Conservation (phyloP, 305 asterid species). For the Nicotiana rustica region DNA sequence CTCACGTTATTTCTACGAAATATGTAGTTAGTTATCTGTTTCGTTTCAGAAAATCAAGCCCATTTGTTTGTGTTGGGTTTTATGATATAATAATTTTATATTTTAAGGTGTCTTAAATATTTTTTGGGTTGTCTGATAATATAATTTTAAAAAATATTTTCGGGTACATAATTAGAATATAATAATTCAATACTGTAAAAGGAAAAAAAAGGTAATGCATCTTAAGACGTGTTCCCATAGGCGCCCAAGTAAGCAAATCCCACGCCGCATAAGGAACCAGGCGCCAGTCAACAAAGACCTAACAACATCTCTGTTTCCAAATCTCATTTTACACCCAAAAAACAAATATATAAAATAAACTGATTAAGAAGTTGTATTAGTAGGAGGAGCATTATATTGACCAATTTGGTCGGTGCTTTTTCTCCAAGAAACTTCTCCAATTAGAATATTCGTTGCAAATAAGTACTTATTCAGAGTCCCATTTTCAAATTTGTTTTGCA, state of each 20-base stretch:
- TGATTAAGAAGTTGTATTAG: background rate
- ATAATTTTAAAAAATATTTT: too few relatives aligned
- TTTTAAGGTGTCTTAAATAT: background rate
- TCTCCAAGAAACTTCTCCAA: background rate
- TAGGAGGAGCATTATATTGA: constrained; percentile 17
- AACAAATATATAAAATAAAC: background rate
- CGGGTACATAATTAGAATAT: too few relatives aligned
- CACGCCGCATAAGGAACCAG: background rate
- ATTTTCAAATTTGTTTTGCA: background rate
- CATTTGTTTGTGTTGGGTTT: too few relatives aligned
- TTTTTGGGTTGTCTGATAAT: background rate
- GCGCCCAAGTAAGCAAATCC: background rate
- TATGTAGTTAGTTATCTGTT: too few relatives aligned
- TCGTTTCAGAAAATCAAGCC: too few relatives aligned
- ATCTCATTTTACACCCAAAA: constrained; percentile 2
- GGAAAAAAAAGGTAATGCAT: background rate
- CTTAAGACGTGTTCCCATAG: background rate
- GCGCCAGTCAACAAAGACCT: background rate
- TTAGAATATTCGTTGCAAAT: background rate
- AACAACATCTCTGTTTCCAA: background rate
- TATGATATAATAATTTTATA: too few relatives aligned
- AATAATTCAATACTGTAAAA: too few relatives aligned
- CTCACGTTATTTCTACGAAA: too few relatives aligned
- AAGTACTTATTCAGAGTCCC: background rate
- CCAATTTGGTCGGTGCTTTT: constrained; percentile 33